These are phyloP conservation scores for Marasmius tenuissimus DNA, from an alignment of 1,284 basidiomycete species.

Conservation along the genomic window DNA sequence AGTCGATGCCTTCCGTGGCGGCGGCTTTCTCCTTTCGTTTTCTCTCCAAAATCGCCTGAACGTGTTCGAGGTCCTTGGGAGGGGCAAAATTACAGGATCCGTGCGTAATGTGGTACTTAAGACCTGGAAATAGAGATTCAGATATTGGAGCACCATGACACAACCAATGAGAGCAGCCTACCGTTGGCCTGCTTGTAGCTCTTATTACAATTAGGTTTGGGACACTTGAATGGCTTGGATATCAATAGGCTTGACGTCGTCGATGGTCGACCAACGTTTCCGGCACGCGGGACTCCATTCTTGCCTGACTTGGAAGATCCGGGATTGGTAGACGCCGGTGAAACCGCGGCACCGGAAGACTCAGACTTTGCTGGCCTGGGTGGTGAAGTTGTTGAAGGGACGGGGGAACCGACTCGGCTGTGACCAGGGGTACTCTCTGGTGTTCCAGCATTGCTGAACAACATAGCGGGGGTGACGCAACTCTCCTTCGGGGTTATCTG, in stretches of 20 bases:
- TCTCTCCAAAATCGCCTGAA: conserved; percentile 64
- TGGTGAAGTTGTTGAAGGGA: conserved; percentile 4
- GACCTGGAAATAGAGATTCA: conserved; percentile 36
- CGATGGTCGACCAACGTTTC: not conserved
- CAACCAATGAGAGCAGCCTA: conserved; percentile 6
- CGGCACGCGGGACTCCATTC: not conserved
- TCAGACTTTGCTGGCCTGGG: not conserved
- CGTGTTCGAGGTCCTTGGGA: conserved; percentile 74
- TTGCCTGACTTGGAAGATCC: conserved; percentile 22
- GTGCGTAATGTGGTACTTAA: conserved; percentile 97
- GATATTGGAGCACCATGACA: not conserved
- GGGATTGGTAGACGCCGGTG: conserved; percentile 5
- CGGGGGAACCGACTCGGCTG: conserved; percentile 15
- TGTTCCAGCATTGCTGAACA: conserved; percentile 40
- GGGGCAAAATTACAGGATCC: conserved; percentile 93
- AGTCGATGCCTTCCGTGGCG: not conserved
- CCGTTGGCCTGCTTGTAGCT: conserved; percentile 92
- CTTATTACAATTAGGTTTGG: conserved; percentile 97
- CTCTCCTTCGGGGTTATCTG: conserved; percentile 21
- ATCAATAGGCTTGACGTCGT: conserved; percentile 19
- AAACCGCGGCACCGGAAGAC: not conserved
- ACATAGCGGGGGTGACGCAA: conserved; percentile 66
- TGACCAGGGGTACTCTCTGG: conserved; percentile 23
- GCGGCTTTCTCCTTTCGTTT: conserved; percentile 31
- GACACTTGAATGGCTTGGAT: conserved; percentile 94